Evolutionary conservation across 139 green algal genomes (phyloP).

Genomic region (Haematococcus lacustris): DNA sequence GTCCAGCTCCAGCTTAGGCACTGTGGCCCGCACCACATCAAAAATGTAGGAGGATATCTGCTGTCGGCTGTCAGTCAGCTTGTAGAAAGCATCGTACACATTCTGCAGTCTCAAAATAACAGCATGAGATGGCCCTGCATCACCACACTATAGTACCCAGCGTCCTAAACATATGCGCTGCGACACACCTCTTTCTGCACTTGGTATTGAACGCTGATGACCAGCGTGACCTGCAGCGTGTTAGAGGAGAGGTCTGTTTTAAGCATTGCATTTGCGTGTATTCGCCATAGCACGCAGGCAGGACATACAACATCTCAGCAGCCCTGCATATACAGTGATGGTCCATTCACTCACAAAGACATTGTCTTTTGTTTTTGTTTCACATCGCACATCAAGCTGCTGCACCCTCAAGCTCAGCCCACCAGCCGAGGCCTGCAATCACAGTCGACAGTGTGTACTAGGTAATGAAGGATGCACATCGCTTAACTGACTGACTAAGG

Average conservation of each 20-base stretch:
- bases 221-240: no score
- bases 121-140: no score
- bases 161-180: no score
- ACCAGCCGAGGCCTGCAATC: conserved; percentile 12
- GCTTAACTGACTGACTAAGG: neutral
- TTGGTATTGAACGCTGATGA: conserved; percentile 78
- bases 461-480: neutral
- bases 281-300: no score
- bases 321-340: no score
- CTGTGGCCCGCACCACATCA: conserved; percentile 63
- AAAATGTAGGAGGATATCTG: conserved; percentile 68
- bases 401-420: conserved; percentile 53
- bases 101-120: no score
- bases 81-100: conserved; percentile 80
- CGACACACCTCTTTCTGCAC: conserved; percentile 20
- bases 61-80: conserved; percentile 41
- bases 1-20: conserved; percentile 47
- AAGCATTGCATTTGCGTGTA: no score
- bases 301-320: no score
- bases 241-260: no score
- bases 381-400: conserved; percentile 53
- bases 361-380: conserved; percentile 42
- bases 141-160: no score
- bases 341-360: conserved; percentile 34
- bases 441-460: neutral